Base-by-base conservation (phyloP, 176 grass and related monocot species). In the Elaeis guineensis region DNA sequence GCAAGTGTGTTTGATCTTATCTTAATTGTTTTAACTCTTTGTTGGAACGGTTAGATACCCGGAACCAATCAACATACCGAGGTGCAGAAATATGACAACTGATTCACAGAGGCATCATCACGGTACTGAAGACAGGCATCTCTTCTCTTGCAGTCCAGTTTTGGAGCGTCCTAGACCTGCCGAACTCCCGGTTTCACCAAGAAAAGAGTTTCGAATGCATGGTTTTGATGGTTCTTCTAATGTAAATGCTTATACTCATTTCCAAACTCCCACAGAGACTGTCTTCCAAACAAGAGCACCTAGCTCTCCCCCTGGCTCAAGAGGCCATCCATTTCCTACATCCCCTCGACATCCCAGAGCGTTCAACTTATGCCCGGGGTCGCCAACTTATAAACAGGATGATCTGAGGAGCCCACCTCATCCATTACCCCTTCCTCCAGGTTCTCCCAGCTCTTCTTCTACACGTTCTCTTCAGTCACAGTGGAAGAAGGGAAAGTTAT, bases 401-500 rank as follows among this genome's bases (percentile, higher is more conserved):
- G 79, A 80, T 67, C 56, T 60, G 6, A 80, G 29, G 25, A 80
- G 61, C 58, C 64, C 54, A 0, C 64, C 75, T 48, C 82, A 85
- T 16, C 86, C 86, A 5, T 69, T 90, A 60, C 86, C 87, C 16
- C 79, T 90, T 73, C 87, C 87, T 26, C 87, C 87, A 25, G 62
- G 66, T 20, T 61, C 82, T 39, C 64, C 78, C 22, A 65, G 70
- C 49, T 29, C 55, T 79, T 80, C 18, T 61, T 77, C 60, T 12
- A 14, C 35, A 28, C 66, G 72, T 82, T 84, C 80, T 57, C 75
- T 59, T 55, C 61, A 79, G 52, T 82, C 87, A 76, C 67, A 73
- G 17, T 90, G 86, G 90, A 85, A 78, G 77, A 90, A 63, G 25
- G 90, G 90, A 50, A 95, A 90, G 71, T 52, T 95, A 35, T 72